phyloP scores from a whole-genome alignment of 208 protist genomes.

The Tetramitus jugosus region DNA sequence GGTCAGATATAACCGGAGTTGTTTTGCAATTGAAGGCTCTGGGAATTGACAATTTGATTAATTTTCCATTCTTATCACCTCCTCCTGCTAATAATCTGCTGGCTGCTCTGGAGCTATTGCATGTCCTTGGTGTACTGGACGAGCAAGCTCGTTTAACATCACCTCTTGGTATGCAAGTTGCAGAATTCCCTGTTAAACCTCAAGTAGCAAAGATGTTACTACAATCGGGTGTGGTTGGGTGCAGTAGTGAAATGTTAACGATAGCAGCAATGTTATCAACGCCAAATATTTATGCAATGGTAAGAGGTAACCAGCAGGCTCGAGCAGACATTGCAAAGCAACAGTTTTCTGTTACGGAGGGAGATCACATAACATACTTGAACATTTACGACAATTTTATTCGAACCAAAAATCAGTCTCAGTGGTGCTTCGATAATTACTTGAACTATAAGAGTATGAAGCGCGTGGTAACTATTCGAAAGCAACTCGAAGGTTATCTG shows the following conservation, averaged over 20 bases:
- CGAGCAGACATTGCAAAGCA: constrained; percentile 66
- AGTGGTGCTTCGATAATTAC: constrained; percentile 2
- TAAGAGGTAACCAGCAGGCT: background rate
- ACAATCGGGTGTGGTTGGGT: constrained; percentile 74
- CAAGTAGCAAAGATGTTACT: constrained; percentile 90
- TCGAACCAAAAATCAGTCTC: background rate
- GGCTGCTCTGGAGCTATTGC: constrained; percentile 77
- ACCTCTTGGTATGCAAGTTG: constrained; percentile 76
- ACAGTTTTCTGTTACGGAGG: constrained; percentile 85
- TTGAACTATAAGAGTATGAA: background rate
- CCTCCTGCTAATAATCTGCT: constrained; percentile 74
- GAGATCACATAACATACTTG: constrained; percentile 72
- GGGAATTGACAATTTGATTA: constrained; percentile 69
- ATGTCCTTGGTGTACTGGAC: constrained; percentile 90
- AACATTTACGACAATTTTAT: constrained; percentile 57
- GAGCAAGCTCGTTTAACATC: constrained; percentile 83
- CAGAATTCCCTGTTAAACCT: constrained; percentile 95
- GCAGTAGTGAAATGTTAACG: constrained; percentile 78
- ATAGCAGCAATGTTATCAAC: constrained; percentile 89
- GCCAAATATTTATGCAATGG: constrained; percentile 31
- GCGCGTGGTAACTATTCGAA: background rate
- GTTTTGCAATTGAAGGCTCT: constrained; percentile 68
- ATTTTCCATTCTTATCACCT: constrained; percentile 91
- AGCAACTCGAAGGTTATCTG: background rate
- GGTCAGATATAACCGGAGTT: constrained; percentile 58